Evolutionary conservation across 352 stramenopile species (phyloP), one percentile per base, ranked within the genome.

Genomic region (Globisporangium okanoganense): DNA sequence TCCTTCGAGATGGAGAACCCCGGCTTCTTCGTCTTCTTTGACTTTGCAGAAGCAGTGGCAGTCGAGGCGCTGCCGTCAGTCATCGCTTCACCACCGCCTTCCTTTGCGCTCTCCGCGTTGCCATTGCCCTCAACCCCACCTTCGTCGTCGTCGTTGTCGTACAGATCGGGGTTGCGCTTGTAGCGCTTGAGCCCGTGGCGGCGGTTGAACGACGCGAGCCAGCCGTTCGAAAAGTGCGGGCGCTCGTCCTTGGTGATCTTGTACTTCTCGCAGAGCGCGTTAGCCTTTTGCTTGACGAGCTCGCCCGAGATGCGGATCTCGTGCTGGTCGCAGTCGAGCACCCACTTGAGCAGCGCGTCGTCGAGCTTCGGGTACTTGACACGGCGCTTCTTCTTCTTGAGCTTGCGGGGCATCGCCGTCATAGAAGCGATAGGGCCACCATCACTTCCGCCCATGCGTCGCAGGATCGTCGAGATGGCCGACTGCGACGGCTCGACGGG

Each of bases 221-320:
- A 89, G 14, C 79, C 77, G 58, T 78, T 85, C 35, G 79, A 89
- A 64, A 85, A 89, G 33, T 64, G 70, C 66, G 82, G 65, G 51
- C 69, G 63, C 24, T 62, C 61, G 12, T 58, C 43, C 43, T 78
- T 58, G 18, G 36, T 10, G 20, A 53, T 48, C 20, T 59, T 40
- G 41, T 76, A 58, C 64, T 85, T 68, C 53, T 77, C 65, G 4
- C 71, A 74, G 33, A 85, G 51, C 10, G 64, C 60, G 18, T 66
- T 40, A 7, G 77, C 75, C 52, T 75, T 72, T 31, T 71, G 71
- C 67, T 73, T 71, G 63, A 76, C 76, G 54, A 54, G 63, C 14
- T 65, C 53, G 22, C 66, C 64, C 40, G 71, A 78, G 31, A 78
- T 53, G 33, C 59, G 35, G 44, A 57, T 53, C 16, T 62, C 58